Evolutionary conservation across 495 filamentous ascomycete genomes (phyloP), one percentile per base, ranked within the genome.

Genomic region (Talaromyces ruber): DNA sequence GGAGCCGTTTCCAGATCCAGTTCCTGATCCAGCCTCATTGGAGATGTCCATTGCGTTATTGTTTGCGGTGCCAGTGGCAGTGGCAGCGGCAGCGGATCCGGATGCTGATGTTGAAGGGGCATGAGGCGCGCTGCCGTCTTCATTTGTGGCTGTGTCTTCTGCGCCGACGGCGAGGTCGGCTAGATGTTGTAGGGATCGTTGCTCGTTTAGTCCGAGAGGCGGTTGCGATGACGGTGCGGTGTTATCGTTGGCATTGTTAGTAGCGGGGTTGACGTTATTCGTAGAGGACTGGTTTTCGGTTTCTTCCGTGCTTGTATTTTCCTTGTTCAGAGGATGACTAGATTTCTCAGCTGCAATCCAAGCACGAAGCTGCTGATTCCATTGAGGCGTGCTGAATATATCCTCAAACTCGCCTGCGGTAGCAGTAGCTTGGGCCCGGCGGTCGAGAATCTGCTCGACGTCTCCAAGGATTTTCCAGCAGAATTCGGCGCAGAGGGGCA

Each of bases 81-180:
- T n/a, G 9, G 6, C 26, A 24, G n/a, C 21, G 22, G 22, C 22
- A 1, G 51, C 51, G 14, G 34, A 39, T 16, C 12, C 34, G 5
- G 34, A 39, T 39, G 51, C 22, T 7, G 55, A 58, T 58, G 55
- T 22, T 14, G 55, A 22, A 6, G 55, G 0, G 37, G 52, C 14
- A 18, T 24, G n/a, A 28, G 25, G 18, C 6, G 52, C 52, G 24
- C 25, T 30, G 24, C 29, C 58, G 39, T 43, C 58, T 9, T 45
- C 58, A 22, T 43, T 59, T 18, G 25, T 6, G 28, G 16, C 22
- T 47, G 43, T 28, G 70, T 66, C 76, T 58, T 80, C 77, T 3
- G 74, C 77, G 3, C 76, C 77, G 25, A 80, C 77, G 30, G 86
- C 86, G 16, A 89, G 69, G 64, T 88, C 86, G 2, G 86, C 87